Conservation (phyloP, 306 rosid genomes). For the Cicer cuneatum region DNA sequence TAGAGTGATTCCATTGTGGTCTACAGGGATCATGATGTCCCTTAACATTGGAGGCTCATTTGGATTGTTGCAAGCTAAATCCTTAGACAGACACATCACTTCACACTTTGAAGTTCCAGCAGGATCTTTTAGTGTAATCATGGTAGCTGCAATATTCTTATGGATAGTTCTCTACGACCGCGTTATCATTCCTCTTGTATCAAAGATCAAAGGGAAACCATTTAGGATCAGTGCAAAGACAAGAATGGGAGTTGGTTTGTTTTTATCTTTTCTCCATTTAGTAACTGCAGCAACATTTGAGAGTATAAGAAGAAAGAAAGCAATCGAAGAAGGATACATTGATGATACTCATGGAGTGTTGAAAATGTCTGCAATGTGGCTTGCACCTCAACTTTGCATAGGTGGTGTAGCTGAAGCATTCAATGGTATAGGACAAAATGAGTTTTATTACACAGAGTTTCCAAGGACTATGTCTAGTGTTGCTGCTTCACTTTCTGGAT, state of each 20-base stretch:
- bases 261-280: slow-evolving; percentile 53
- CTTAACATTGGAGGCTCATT: slow-evolving; percentile 59
- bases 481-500: slow-evolving; percentile 55
- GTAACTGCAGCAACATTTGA: slow-evolving; percentile 57
- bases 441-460: slow-evolving; percentile 72
- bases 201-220: slow-evolving; percentile 62
- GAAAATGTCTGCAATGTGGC: slow-evolving; percentile 74
- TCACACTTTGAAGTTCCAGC: slow-evolving; percentile 67
- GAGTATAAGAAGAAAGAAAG: slow-evolving; percentile 51
- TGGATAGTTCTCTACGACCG: slow-evolving; percentile 71
- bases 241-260: slow-evolving; percentile 69
- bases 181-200: slow-evolving; percentile 60
- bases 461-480: slow-evolving; percentile 71
- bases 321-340: slow-evolving; percentile 47
- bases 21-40: slow-evolving; percentile 66
- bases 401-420: slow-evolving; percentile 76
- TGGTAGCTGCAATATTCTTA: slow-evolving; percentile 42
- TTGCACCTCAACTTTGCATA: slow-evolving; percentile 59
- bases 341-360: slow-evolving; percentile 48
- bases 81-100: slow-evolving; percentile 64
- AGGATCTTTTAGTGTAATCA: slow-evolving; percentile 56
- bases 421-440: slow-evolving; percentile 68
- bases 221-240: slow-evolving; percentile 51
- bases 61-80: slow-evolving; percentile 67
- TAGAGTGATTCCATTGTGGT: slow-evolving; percentile 73